Conservation (phyloP, 495 filamentous ascomycete genomes). For the Trichoderma orchidacearum region DNA sequence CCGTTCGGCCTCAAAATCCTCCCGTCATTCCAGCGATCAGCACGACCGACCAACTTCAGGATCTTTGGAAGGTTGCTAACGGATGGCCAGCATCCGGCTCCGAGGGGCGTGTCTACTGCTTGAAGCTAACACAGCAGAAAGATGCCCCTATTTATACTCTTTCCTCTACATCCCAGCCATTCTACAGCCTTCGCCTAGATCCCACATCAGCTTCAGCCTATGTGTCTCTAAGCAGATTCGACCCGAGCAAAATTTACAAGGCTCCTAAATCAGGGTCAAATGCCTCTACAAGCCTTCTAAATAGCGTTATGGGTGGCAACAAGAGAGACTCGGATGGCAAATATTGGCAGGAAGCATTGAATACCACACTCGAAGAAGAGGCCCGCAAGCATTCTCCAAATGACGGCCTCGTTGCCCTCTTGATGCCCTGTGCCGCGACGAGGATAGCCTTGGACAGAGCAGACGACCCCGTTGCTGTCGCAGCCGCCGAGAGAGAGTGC, state of each 20-base stretch:
- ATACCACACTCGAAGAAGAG: constrained; percentile 44
- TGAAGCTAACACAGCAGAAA: constrained; percentile 30
- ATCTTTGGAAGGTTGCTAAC: constrained; percentile 41
- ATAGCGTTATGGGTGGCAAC: constrained; percentile 19
- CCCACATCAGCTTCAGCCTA: constrained; percentile 40
- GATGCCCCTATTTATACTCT: constrained; percentile 39
- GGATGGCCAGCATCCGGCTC: constrained; percentile 36
- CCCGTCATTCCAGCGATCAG: constrained; percentile 27
- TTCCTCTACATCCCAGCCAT: constrained; percentile 32
- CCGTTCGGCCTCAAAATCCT: constrained; percentile 23
- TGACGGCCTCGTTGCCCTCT: constrained; percentile 57
- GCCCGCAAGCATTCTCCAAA: constrained; percentile 42
- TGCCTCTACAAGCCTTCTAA: constrained; percentile 12
- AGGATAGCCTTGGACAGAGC: constrained; percentile 57
- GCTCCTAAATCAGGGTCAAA: constrained; percentile 9
- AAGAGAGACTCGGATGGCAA: constrained; percentile 15
- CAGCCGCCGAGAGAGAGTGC: constrained; percentile 57
- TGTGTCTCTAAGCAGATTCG: constrained; percentile 36
- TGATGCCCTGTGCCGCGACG: constrained; percentile 57
- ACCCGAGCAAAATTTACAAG: constrained; percentile 37
- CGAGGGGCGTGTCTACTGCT: constrained; percentile 36
- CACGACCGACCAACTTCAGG: constrained; percentile 36
- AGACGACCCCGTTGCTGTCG: constrained; percentile 43
- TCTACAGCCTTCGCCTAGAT: constrained; percentile 38
- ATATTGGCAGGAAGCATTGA: constrained; percentile 41